Percentiles rank a stretch among this genome's conserved stretches.
These are phyloP conservation scores for Tothia fuscella DNA, from an alignment of 2,329 filamentous ascomycete species.

Conservation along the genomic window DNA sequence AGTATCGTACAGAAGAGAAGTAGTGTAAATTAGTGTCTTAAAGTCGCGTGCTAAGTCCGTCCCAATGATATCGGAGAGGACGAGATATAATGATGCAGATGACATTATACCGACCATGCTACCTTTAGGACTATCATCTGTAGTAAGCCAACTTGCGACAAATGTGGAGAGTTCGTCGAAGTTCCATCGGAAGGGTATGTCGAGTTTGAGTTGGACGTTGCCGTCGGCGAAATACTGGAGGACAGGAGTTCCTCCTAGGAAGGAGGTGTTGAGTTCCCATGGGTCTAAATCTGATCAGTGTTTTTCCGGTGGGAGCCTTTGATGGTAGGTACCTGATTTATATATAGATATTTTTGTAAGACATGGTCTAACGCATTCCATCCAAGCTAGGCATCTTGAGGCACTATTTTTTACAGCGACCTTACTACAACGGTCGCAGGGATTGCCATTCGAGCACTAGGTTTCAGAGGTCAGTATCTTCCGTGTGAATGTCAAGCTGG, in stretches of 20 bases:
- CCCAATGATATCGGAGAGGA: background rate
- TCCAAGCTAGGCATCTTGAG: conserved; percentile 1
- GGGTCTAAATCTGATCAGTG: background rate
- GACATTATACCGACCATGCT: conserved; percentile 7
- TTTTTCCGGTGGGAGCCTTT: background rate
- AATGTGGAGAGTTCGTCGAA: conserved; percentile 6
- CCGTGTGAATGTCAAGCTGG: background rate
- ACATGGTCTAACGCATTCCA: conserved; percentile 4
- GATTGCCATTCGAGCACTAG: conserved; percentile 4
- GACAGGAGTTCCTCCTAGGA: conserved; percentile 2
- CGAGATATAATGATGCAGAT: background rate
- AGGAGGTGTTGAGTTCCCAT: background rate
- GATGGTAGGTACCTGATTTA: background rate
- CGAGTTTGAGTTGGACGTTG: background rate
- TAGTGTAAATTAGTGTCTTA: conserved; percentile 2
- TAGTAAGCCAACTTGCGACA: conserved; percentile 1
- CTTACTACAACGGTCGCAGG: background rate
- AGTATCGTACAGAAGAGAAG: background rate
- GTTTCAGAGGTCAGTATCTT: background rate
- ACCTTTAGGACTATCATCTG: background rate
- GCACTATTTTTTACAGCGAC: conserved; percentile 1
- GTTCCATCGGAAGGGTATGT: conserved; percentile 7
- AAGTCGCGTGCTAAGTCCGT: conserved; percentile 1
- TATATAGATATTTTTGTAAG: conserved; percentile 5
- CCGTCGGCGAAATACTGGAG: conserved; percentile 3